These are phyloP conservation scores for Coniella lustricola DNA, from an alignment of 2,329 filamentous ascomycete genomes.

Conservation along the genomic window DNA sequence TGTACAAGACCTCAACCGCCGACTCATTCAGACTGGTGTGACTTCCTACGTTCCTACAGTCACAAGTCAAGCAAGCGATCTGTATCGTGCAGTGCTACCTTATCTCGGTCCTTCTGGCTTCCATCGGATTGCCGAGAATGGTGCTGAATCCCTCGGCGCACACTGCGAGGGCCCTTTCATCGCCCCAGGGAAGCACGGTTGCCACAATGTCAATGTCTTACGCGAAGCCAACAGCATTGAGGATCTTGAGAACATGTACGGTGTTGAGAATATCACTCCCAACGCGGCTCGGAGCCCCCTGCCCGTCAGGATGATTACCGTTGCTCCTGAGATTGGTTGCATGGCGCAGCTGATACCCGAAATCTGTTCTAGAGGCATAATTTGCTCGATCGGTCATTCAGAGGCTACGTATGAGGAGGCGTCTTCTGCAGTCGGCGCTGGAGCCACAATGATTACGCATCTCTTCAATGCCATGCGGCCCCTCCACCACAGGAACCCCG, in stretches of 20 bases:
- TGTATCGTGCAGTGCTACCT: slow-evolving; percentile 75
- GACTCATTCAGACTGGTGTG: slow-evolving; percentile 68
- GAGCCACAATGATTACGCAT: slow-evolving; percentile 85
- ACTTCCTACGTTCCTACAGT: slow-evolving; percentile 80
- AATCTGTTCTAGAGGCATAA: slow-evolving; percentile 58
- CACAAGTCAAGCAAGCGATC: slow-evolving; percentile 69
- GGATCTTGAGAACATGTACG: slow-evolving; percentile 67
- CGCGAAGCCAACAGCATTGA: slow-evolving; percentile 54
- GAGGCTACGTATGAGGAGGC: slow-evolving; percentile 83
- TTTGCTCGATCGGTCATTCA: slow-evolving; percentile 78
- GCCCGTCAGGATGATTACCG: slow-evolving; percentile 72
- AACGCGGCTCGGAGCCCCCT: slow-evolving; percentile 28
- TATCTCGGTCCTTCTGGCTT: slow-evolving; percentile 66
- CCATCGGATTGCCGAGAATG: slow-evolving; percentile 53
- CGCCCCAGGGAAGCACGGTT: slow-evolving; percentile 73
- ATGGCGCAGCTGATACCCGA: slow-evolving; percentile 64
- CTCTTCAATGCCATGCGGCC: slow-evolving; percentile 92
- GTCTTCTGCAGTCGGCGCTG: slow-evolving; percentile 60
- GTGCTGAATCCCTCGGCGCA: slow-evolving; percentile 80
- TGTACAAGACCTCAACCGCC: slow-evolving; percentile 59
- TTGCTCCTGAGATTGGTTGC: slow-evolving; percentile 71
- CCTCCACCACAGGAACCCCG: slow-evolving; percentile 84
- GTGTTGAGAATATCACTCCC: slow-evolving; percentile 55
- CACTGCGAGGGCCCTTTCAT: slow-evolving; percentile 91
- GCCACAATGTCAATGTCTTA: slow-evolving; percentile 71